Base-by-base conservation (phyloP, 768 basidiomycete genomes). In the Sporobolomyces roseus region DNA sequence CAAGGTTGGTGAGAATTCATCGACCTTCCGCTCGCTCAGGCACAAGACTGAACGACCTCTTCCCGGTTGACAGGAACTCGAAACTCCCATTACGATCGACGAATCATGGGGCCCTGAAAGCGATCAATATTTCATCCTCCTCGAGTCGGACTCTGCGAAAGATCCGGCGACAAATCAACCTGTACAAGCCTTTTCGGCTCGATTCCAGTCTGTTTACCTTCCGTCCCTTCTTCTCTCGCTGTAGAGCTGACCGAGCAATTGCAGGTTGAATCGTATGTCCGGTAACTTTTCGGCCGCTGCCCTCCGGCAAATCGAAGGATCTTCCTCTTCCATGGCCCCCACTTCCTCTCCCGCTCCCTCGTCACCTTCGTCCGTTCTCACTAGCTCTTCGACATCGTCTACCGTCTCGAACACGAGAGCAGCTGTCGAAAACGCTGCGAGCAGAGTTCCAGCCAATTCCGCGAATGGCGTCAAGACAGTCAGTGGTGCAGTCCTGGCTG, bases 131-230 rank as follows among this genome's bases (percentile, higher is more conserved):
- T 70, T 70, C 46, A 64, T 70, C 45, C 63, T 63, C 23, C 27
- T 64, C 63, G 33, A 70, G 38, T 61, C 58, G 10, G 38, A 38
- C 36, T 35, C 63, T 2, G 51, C 25, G 7, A 48, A 27, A 8
- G 60, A 61, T 54, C 8, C 33, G 2, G 4, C 49, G n/a, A 45
- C 32, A 21, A 58, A 52, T 27, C 46, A 36, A 12, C 68, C 68
- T 6, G 55, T 70, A 23, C 63, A 64, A 29, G 63, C 63, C 2
- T 70, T 70, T 52, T 70, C 68, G 21, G 63, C 68, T 6, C 56
- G 68, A 17, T 69, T 69, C 58, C 59, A 29, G 54, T 56, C 12
- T 5, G 54, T 41, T 23, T 5, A 5, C 33, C 4, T 32, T 54
- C 14, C 6, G 6, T 41, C 29, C 38, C 14, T 25, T 36, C 29